These are phyloP conservation scores for Trichophyton rubrum DNA, from an alignment of 2,329 filamentous ascomycete genomes.

Conservation along the genomic window DNA sequence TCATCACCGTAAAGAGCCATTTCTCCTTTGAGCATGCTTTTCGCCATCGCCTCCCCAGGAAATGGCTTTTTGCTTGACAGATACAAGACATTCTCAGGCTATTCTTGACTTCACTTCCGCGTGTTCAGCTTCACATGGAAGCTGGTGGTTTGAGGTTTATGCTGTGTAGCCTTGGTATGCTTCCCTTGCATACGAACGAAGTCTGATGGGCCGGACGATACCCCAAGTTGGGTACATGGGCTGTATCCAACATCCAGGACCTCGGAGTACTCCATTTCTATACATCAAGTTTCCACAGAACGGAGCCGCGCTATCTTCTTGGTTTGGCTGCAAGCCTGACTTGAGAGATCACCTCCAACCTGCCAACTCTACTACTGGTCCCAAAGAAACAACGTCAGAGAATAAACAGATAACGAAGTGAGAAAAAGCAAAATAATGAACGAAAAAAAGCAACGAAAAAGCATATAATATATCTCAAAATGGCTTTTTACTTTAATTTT, in stretches of 20 bases:
- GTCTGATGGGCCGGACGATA: no score
- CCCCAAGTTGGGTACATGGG: neutral
- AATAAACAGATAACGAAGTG: no score
- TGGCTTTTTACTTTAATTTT: neutral
- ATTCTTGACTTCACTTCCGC: neutral
- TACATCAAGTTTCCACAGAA: neutral
- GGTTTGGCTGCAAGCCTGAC: neutral
- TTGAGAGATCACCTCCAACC: neutral
- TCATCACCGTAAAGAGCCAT: neutral
- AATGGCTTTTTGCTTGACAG: neutral
- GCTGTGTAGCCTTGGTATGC: neutral
- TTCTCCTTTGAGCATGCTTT: neutral
- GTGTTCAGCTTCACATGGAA: neutral
- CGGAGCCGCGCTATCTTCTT: neutral
- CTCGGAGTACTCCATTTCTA: neutral
- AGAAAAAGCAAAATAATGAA: neutral
- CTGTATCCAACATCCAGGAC: neutral
- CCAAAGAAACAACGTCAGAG: neutral
- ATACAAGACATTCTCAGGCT: neutral
- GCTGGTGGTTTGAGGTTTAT: neutral
- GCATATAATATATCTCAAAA: neutral
- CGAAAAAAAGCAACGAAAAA: neutral
- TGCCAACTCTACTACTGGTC: no score
- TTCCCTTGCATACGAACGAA: neutral
- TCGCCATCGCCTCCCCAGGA: neutral